Conservation (phyloP, 2,329 filamentous ascomycete species). For the Penicillium concentricum region DNA sequence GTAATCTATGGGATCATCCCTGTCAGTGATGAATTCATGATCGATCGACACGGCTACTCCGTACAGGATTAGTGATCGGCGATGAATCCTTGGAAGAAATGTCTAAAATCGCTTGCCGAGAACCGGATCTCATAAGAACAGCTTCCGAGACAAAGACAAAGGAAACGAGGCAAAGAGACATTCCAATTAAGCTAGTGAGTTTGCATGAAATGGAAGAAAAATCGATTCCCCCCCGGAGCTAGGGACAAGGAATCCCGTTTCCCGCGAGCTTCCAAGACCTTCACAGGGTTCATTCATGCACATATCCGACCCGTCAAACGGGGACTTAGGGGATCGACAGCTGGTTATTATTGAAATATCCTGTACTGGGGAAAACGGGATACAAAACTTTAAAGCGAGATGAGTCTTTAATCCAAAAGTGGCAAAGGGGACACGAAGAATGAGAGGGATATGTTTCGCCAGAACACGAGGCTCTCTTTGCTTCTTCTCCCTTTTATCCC, state of each 20-base stretch:
- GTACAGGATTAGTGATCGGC: slow-evolving; percentile 12
- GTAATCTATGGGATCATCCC: slow-evolving; percentile 14
- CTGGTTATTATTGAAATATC: slow-evolving; percentile 6
- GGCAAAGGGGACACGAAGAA: slow-evolving; percentile 11
- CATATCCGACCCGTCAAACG: slow-evolving; percentile 13
- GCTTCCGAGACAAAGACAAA: slow-evolving; percentile 5
- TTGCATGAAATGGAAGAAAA: background rate
- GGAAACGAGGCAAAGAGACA: slow-evolving; percentile 2
- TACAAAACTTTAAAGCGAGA: slow-evolving; percentile 4
- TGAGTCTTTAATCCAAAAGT: background rate
- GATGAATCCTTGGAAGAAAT: slow-evolving; percentile 5
- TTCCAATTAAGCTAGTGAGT: background rate
- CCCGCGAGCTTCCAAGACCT: slow-evolving; percentile 1
- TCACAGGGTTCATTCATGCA: slow-evolving; percentile 7
- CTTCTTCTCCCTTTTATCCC: slow-evolving; percentile 19
- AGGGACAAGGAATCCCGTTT: slow-evolving; percentile 1
- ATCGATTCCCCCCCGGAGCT: background rate
- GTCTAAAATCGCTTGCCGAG: slow-evolving; percentile 5
- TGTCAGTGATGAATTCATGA: slow-evolving; percentile 20
- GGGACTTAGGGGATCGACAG: background rate
- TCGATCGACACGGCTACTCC: slow-evolving; percentile 11
- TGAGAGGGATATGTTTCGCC: slow-evolving; percentile 5
- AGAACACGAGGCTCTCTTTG: slow-evolving; percentile 13
- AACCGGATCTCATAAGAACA: background rate
- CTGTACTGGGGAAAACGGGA: background rate